Conservation (phyloP, 768 basidiomycete genomes). For the Tricholoma saponaceum region DNA sequence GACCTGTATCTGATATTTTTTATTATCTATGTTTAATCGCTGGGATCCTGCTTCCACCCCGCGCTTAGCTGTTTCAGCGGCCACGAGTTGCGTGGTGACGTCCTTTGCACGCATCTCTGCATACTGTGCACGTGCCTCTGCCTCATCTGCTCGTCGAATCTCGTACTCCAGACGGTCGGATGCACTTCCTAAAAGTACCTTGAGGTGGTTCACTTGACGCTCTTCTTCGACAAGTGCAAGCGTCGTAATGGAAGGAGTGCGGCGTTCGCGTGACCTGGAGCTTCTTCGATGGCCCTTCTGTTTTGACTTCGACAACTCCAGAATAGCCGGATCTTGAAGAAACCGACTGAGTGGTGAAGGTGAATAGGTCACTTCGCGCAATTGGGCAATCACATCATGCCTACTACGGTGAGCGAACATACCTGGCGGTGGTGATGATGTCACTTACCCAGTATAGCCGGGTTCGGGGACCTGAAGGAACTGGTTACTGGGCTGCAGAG, state of each 20-base stretch:
- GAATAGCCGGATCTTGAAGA: slow-evolving; percentile 39
- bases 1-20: slow-evolving; percentile 42
- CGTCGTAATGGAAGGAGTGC: slow-evolving; percentile 34
- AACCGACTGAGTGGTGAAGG: slow-evolving; percentile 42
- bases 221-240: slow-evolving; percentile 49
- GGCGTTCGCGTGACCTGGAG: slow-evolving; percentile 32
- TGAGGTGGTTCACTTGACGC: slow-evolving; percentile 51
- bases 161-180: slow-evolving; percentile 55
- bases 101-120: slow-evolving; percentile 48
- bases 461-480: slow-evolving; percentile 2
- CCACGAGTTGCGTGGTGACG: slow-evolving; percentile 29
- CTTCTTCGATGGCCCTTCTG: slow-evolving; percentile 28
- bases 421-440: background rate
- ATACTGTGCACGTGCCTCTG: slow-evolving; percentile 44
- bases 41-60: slow-evolving; percentile 28
- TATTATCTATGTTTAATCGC: slow-evolving; percentile 35
- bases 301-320: slow-evolving; percentile 29
- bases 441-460: slow-evolving; percentile 7
- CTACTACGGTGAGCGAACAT: slow-evolving; percentile 3
- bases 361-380: slow-evolving; percentile 41
- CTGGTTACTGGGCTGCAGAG: background rate
- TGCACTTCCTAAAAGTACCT: slow-evolving; percentile 45
- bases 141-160: slow-evolving; percentile 49
- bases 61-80: slow-evolving; percentile 38
- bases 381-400: slow-evolving; percentile 31